These are phyloP conservation scores for Neurospora sp. DNA, from an alignment of 495 filamentous ascomycete genomes.

Conservation along the genomic window DNA sequence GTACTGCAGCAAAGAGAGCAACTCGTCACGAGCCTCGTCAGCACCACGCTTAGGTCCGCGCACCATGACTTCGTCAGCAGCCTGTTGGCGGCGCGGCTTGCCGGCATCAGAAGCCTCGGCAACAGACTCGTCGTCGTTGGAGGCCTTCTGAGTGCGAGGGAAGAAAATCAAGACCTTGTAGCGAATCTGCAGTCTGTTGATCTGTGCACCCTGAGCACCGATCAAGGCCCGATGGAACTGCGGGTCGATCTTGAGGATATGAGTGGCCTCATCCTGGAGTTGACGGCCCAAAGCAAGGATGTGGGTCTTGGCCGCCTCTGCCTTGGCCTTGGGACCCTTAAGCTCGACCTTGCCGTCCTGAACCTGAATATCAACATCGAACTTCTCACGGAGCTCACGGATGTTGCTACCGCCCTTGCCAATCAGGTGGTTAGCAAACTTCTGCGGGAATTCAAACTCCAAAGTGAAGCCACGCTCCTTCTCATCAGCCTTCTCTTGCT, in stretches of 20 bases:
- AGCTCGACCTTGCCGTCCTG: constrained; percentile 58
- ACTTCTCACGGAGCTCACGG: constrained; percentile 88
- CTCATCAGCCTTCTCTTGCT: constrained; percentile 76
- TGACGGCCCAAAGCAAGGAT: constrained; percentile 68
- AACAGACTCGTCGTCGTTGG: constrained; percentile 58
- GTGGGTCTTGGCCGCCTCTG: constrained; percentile 68
- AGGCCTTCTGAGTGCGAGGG: constrained; percentile 53
- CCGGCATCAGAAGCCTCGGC: constrained; percentile 65
- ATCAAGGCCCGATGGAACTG: constrained; percentile 85
- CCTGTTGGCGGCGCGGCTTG: constrained; percentile 61
- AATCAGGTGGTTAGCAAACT: constrained; percentile 87
- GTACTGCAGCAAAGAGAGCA: constrained; percentile 76
- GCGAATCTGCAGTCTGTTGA: constrained; percentile 81
- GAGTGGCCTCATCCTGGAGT: constrained; percentile 77
- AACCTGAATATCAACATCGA: constrained; percentile 94
- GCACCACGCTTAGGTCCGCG: constrained; percentile 86
- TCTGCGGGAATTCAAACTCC: constrained; percentile 86
- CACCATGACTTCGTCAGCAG: constrained; percentile 79
- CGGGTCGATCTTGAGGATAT: constrained; percentile 77
- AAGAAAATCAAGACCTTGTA: constrained; percentile 94
- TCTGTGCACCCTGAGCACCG: constrained; percentile 76
- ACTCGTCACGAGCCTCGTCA: constrained; percentile 80
- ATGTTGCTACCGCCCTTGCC: constrained; percentile 89
- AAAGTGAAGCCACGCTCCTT: constrained; percentile 76
- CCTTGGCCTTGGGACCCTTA: constrained; percentile 53